Evolutionary conservation across 768 basidiomycete genomes (phyloP), one percentile per base, ranked within the genome.

Genomic region (Leucocoprinus sp.): DNA sequence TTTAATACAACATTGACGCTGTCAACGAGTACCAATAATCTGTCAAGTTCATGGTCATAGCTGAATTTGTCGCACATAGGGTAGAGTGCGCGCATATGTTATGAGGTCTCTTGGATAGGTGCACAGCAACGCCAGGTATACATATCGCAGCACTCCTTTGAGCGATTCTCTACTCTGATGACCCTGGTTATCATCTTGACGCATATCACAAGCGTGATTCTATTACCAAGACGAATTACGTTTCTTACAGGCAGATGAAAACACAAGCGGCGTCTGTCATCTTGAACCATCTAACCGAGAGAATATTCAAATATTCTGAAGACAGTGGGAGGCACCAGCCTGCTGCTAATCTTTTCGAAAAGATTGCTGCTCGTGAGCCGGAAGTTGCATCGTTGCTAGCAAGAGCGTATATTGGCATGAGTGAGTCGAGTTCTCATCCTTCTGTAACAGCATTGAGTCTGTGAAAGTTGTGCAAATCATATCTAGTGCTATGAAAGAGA

Each of bases 401-500:
- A 7, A 79, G 72, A 59, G 83, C 86, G 50, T 99, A 98, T 58
- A 77, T 99, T 44, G 95, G 96, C 45, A 96, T 98, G 93, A 93
- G 95, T 98, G 53, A 58, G 93, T 75, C 2, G 28, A 19, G 9
- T 14, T 14, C 4, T 36, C 22, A 24, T 34, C 39, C 1, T 9
- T 8, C 4, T 19, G 12, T 22, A 19, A 27, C 15, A 22, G 7
- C 8, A 23, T 12, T 61, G 93, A 97, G 59, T 96, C 98, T 67
- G 93, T 99, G 50, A 97, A 96, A 64, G 96, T 92, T 5, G 85
- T 98, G 2, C 91, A 96, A 53, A 89, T 98, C 52, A 89, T 98
- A 70, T 72, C 86, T 8, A 63, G 74, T 0, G 91, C 92, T 1
- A 81, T 98, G 60, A 78, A 79, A 50, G 74, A 82, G 49, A 88